Evolutionary conservation across 2,329 filamentous ascomycete genomes (phyloP).

Genomic region (Fusarium pseudograminearum): DNA sequence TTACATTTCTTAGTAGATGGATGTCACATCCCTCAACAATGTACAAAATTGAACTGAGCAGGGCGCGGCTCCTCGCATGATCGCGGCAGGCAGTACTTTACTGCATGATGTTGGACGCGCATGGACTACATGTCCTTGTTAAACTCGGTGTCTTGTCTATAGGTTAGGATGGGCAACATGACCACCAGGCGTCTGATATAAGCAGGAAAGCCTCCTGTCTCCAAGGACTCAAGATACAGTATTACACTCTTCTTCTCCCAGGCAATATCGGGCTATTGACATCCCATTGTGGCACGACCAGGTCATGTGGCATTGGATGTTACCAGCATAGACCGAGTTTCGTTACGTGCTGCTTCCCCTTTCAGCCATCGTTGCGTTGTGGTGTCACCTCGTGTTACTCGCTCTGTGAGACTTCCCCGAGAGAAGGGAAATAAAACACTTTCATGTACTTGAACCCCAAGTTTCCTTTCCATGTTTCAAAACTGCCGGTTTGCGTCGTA

Average conservation of each 20-base stretch:
- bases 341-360: not conserved
- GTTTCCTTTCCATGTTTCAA: conserved; percentile 12
- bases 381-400: conserved; percentile 13
- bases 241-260: not conserved
- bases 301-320: conserved; percentile 13
- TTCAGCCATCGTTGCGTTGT: conserved; percentile 1
- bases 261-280: not conserved
- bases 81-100: not conserved
- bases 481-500: conserved; percentile 2
- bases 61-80: conserved; percentile 10
- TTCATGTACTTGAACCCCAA: conserved; percentile 2
- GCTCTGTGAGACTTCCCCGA: not conserved
- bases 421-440: not conserved
- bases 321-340: not conserved
- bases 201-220: not conserved
- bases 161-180: not conserved
- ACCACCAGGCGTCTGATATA: not conserved
- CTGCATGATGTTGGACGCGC: not conserved
- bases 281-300: conserved; percentile 10
- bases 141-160: not conserved
- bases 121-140: conserved; percentile 1
- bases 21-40: conserved; percentile 10
- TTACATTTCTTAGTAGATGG: conserved; percentile 11
- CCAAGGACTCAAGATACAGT: not conserved
- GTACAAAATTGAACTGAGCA: conserved; percentile 7